phyloP scores from a whole-genome alignment of 2,329 filamentous ascomycete species.

The Cercospora nicotianae region DNA sequence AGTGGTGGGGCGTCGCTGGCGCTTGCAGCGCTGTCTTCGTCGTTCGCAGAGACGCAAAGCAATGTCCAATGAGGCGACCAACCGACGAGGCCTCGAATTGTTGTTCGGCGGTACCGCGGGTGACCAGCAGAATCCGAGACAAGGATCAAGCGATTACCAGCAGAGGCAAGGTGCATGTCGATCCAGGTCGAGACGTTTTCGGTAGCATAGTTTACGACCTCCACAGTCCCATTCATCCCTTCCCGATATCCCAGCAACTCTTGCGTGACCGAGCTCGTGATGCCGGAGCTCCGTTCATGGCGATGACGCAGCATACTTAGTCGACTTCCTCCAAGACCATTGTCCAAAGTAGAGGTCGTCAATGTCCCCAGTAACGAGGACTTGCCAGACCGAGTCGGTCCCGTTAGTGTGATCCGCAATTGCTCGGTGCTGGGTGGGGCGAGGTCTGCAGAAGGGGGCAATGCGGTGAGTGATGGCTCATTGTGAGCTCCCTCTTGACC shows the following conservation, averaged over 20 bases:
- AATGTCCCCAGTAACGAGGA: conserved; percentile 86
- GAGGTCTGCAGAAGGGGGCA: conserved; percentile 22
- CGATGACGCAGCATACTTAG: conserved; percentile 86
- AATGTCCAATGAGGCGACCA: conserved; percentile 95
- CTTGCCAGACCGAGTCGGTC: conserved; percentile 88
- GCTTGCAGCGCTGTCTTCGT: conserved; percentile 54
- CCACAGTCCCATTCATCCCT: conserved; percentile 28
- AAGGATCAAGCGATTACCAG: conserved; percentile 75
- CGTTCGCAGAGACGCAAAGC: conserved; percentile 81
- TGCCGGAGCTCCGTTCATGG: conserved; percentile 86
- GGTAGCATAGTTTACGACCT: conserved; percentile 79
- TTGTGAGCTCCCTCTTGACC: conserved; percentile 6
- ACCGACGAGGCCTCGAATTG: conserved; percentile 83
- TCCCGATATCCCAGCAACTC: conserved; percentile 81
- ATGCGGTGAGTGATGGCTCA: conserved; percentile 9
- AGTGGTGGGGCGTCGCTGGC: conserved; percentile 50
- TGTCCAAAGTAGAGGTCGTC: conserved; percentile 84
- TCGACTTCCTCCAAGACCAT: conserved; percentile 86
- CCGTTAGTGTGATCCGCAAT: conserved; percentile 81
- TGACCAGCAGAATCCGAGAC: conserved; percentile 91
- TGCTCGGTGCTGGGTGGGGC: conserved; percentile 59
- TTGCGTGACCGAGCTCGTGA: conserved; percentile 92
- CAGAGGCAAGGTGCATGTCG: conserved; percentile 81
- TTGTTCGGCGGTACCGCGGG: conserved; percentile 83
- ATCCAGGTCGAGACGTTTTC: conserved; percentile 90